Percentiles rank a stretch among this genome's conserved stretches.
Evolutionary conservation across 2,329 filamentous ascomycete species (phyloP).

Genomic region (Emergomyces africanus): DNA sequence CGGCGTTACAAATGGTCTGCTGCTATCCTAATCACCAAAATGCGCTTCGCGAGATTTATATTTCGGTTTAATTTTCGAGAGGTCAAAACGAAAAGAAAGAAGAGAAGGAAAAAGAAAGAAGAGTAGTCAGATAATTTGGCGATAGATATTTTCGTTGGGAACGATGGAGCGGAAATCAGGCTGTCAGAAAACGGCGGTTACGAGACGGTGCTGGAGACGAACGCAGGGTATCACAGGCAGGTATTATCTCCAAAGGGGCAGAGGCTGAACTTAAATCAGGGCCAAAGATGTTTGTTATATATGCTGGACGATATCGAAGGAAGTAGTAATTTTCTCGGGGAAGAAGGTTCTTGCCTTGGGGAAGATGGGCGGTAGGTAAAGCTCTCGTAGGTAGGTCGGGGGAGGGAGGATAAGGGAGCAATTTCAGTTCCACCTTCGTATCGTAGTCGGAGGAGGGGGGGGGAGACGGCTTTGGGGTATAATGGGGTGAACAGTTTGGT

Average conservation of each 20-base stretch:
- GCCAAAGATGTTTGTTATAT: neutral
- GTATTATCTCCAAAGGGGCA: neutral
- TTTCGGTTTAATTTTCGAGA: neutral
- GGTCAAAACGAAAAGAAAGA: too few species aligned
- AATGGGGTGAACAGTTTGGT: neutral
- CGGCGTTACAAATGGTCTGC: neutral
- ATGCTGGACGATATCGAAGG: neutral
- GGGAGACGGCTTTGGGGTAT: neutral
- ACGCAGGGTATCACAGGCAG: neutral
- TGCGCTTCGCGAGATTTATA: neutral
- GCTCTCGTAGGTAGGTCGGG: neutral
- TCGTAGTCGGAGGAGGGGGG: neutral
- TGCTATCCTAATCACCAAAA: neutral
- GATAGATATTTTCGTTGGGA: neutral
- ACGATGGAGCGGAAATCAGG: neutral
- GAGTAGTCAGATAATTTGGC: neutral
- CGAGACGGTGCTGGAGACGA: neutral
- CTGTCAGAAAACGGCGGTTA: neutral
- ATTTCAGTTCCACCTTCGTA: conserved; percentile 1
- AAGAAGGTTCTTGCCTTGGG: neutral
- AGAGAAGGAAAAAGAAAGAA: neutral
- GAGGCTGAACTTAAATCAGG: neutral
- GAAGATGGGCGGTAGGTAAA: neutral
- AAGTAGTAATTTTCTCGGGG: neutral
- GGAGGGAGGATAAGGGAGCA: neutral